Evolutionary conservation across 352 stramenopile genomes (phyloP).

Genomic region (Pythium rhizo-oryzae): DNA sequence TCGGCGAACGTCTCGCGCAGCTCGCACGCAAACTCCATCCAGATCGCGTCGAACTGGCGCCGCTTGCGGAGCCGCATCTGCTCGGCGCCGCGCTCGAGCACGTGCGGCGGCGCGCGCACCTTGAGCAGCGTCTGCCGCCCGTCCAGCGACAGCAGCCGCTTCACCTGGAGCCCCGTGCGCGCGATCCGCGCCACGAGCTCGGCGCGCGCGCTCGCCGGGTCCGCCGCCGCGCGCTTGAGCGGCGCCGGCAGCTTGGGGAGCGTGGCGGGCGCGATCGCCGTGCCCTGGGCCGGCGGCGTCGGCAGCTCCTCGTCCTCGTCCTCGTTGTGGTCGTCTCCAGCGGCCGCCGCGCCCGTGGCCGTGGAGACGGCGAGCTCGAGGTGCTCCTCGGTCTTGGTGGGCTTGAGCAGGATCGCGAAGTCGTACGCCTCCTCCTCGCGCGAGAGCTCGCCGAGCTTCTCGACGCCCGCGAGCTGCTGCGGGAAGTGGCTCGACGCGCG

Average conservation of each 20-base stretch:
- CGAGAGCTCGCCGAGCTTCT: slow-evolving; percentile 63
- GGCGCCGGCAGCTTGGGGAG: slow-evolving; percentile 1
- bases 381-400: slow-evolving; percentile 67
- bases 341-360: too few species aligned
- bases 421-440: slow-evolving; percentile 79
- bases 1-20: slow-evolving; percentile 70
- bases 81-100: slow-evolving; percentile 74
- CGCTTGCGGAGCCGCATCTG: slow-evolving; percentile 67
- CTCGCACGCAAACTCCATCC: slow-evolving; percentile 79
- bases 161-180: slow-evolving; percentile 64
- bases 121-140: slow-evolving; percentile 80
- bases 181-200: slow-evolving; percentile 63
- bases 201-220: slow-evolving; percentile 31
- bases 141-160: slow-evolving; percentile 73
- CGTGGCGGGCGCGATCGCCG: too few species aligned
- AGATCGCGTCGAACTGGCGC: slow-evolving; percentile 68
- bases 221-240: slow-evolving; percentile 17
- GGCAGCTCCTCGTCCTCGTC: too few species aligned
- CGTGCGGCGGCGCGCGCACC: slow-evolving; percentile 62
- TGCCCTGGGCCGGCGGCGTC: too few species aligned
- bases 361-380: slow-evolving; percentile 7
- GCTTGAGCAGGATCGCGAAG: slow-evolving; percentile 83
- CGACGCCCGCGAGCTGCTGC: slow-evolving; percentile 13
- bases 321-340: too few species aligned
- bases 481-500: slow-evolving; percentile 1